Evolutionary conservation across 192 early-diverging fungal species (phyloP).

Genomic region (Umbelopsis sp.): DNA sequence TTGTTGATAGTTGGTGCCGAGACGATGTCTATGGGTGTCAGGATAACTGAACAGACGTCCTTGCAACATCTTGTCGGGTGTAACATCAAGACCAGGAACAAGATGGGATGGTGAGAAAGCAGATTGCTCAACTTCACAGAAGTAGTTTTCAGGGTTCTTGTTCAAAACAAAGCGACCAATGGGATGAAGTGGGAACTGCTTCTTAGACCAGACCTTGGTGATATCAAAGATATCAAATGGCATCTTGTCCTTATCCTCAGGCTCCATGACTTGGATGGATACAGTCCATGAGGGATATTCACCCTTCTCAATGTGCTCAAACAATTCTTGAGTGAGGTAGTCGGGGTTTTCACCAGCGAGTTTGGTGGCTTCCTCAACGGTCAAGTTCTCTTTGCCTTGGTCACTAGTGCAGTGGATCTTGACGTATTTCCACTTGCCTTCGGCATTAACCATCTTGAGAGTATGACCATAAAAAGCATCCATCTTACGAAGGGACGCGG

Average conservation of each 20-base stretch:
- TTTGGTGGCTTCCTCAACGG: slow-evolving; percentile 59
- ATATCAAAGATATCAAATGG: slow-evolving; percentile 81
- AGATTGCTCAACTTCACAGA: slow-evolving; percentile 83
- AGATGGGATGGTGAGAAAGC: slow-evolving; percentile 79
- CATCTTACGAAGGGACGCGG: slow-evolving; percentile 81
- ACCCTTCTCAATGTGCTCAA: slow-evolving; percentile 66
- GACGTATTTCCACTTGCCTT: slow-evolving; percentile 72
- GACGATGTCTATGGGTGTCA: slow-evolving; percentile 85
- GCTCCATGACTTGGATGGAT: slow-evolving; percentile 74
- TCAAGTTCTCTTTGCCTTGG: slow-evolving; percentile 76
- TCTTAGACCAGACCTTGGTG: slow-evolving; percentile 83
- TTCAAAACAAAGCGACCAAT: slow-evolving; percentile 79
- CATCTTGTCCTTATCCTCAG: slow-evolving; percentile 69
- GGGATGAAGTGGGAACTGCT: slow-evolving; percentile 73
- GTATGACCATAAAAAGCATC: slow-evolving; percentile 83
- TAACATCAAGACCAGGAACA: slow-evolving; percentile 80
- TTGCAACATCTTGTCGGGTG: slow-evolving; percentile 83
- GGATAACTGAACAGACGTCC: slow-evolving; percentile 84
- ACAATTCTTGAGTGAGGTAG: slow-evolving; percentile 76
- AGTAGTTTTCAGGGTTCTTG: slow-evolving; percentile 85
- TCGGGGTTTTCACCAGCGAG: slow-evolving; percentile 70
- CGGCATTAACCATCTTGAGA: slow-evolving; percentile 68
- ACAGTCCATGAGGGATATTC: slow-evolving; percentile 75
- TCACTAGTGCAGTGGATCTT: slow-evolving; percentile 88
- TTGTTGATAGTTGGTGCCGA: slow-evolving; percentile 78